A percentile compares a stretch with the other conserved stretches of the same genome.
phyloP scores from a whole-genome alignment of 768 basidiomycete species.

The Trametes coccinea region DNA sequence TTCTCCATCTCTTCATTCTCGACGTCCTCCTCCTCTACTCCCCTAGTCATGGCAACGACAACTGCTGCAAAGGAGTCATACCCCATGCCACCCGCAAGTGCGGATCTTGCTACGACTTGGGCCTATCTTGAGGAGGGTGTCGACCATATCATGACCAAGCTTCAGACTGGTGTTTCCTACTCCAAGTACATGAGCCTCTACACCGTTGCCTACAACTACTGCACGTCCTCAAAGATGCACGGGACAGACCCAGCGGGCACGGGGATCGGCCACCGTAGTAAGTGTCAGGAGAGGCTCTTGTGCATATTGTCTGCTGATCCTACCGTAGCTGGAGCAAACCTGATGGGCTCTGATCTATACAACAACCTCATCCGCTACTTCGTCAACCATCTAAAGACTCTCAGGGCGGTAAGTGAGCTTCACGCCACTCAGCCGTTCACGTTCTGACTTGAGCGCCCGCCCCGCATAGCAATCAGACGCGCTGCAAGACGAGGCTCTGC shows the following conservation, averaged over 20 bases:
- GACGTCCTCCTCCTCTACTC: background rate
- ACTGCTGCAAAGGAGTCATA: constrained; percentile 22
- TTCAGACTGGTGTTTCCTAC: constrained; percentile 86
- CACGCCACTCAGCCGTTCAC: constrained; percentile 21
- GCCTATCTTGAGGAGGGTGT: constrained; percentile 83
- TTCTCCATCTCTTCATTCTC: constrained; percentile 3
- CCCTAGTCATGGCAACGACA: constrained; percentile 20
- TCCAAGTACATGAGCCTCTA: constrained; percentile 87
- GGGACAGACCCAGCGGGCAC: constrained; percentile 38
- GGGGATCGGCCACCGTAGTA: constrained; percentile 52
- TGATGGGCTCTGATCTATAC: constrained; percentile 98
- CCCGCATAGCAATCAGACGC: constrained; percentile 65
- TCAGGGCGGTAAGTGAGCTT: constrained; percentile 56
- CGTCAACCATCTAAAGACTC: constrained; percentile 69
- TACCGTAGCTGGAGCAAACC: constrained; percentile 76
- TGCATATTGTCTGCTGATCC: constrained; percentile 24
- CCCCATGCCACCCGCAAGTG: constrained; percentile 59
- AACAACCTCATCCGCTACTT: constrained; percentile 94
- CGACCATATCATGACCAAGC: constrained; percentile 90
- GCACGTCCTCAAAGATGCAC: constrained; percentile 83
- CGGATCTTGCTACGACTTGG: constrained; percentile 87
- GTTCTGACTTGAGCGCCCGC: constrained; percentile 10
- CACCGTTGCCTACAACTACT: constrained; percentile 97
- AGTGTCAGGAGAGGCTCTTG: constrained; percentile 32
- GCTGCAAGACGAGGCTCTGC: constrained; percentile 82